These are phyloP conservation scores for Nicotiana attenuata DNA, from an alignment of 257 asterid species.

Conservation along the genomic window DNA sequence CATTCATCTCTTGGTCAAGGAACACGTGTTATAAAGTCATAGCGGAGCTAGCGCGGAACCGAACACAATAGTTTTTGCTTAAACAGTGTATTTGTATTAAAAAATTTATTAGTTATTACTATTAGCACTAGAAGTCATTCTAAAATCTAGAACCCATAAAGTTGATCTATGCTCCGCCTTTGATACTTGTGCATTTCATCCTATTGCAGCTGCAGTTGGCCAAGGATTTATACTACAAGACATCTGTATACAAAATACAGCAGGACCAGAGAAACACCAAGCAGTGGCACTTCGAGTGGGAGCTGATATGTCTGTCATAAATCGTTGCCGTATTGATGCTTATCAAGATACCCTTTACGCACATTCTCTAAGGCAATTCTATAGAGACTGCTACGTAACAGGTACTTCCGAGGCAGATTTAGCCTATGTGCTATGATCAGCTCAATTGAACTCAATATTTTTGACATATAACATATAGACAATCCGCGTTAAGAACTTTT, in stretches of 20 bases:
- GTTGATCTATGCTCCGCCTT: no score
- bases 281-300: conserved; percentile 65
- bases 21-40: not conserved
- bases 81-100: no score
- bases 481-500: not conserved
- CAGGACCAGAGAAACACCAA: conserved; percentile 58
- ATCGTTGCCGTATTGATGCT: conserved; percentile 47
- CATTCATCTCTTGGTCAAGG: not conserved
- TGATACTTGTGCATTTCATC: not conserved
- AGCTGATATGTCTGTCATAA: conserved; percentile 45
- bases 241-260: conserved; percentile 46
- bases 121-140: no score
- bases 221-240: conserved; percentile 51
- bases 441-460: not conserved
- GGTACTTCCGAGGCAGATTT: conserved; percentile 11
- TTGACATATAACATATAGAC: not conserved
- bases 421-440: no score
- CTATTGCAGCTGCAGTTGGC: conserved; percentile 44
- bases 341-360: conserved; percentile 57
- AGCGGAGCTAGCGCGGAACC: no score
- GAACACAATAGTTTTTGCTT: no score
- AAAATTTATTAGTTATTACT: no score
- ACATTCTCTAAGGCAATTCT: conserved; percentile 48
- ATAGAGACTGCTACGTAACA: conserved; percentile 33
- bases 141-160: no score